These are phyloP conservation scores for Fusarium sp. DNA, from an alignment of 2,329 filamentous ascomycete genomes.

Conservation along the genomic window DNA sequence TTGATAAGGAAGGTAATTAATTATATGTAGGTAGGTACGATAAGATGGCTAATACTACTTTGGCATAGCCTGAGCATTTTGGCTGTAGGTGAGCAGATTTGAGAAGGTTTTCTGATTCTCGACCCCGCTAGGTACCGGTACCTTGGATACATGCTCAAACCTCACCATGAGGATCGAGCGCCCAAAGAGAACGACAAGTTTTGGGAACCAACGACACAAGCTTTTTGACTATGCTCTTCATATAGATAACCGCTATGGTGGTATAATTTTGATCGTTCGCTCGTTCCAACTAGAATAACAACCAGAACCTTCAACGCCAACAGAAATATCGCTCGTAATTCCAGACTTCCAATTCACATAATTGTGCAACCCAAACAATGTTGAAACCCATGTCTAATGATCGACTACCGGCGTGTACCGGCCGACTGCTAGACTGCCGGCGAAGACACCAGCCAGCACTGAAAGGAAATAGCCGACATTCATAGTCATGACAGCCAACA, in stretches of 20 bases:
- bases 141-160: conserved; percentile 25
- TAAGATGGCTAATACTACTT: conserved; percentile 19
- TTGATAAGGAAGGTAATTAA: not conserved
- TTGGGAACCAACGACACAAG: not conserved
- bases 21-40: not conserved
- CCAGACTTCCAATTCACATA: not conserved
- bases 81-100: conserved; percentile 59
- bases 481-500: conserved; percentile 92
- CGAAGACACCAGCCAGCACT: conserved; percentile 81
- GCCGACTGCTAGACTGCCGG: conserved; percentile 86
- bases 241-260: no score
- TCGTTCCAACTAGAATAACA: not conserved
- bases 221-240: not conserved
- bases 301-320: conserved; percentile 5
- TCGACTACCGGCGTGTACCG: conserved; percentile 69
- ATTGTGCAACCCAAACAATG: not conserved
- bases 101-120: conserved; percentile 61
- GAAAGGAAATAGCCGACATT: conserved; percentile 89
- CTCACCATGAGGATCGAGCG: not conserved
- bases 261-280: not conserved
- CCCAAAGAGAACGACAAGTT: not conserved
- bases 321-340: not conserved
- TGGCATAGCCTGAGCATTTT: conserved; percentile 9
- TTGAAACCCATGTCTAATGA: conserved; percentile 52
- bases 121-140: conserved; percentile 52